These are phyloP conservation scores for Canariomyces notabilis DNA, from an alignment of 2,329 filamentous ascomycete genomes.

Conservation along the genomic window DNA sequence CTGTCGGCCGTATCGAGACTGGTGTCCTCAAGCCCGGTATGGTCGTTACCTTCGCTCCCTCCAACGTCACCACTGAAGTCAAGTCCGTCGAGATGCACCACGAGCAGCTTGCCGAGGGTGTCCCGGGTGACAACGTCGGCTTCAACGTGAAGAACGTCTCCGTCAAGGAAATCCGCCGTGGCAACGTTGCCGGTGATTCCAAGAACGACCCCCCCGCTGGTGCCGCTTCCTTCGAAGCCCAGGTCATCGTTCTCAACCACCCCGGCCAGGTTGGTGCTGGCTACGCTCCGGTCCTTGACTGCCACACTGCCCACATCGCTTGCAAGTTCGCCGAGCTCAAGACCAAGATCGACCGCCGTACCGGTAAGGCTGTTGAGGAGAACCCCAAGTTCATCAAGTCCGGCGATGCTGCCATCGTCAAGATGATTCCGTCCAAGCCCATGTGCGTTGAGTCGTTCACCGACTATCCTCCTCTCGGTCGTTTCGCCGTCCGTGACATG, in stretches of 20 bases:
- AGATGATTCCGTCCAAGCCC: conserved; percentile 99
- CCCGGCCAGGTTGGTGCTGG: conserved; percentile 98
- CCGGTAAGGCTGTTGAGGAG: conserved; percentile 91
- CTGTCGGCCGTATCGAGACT: conserved; percentile 99
- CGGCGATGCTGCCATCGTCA: conserved; percentile 99
- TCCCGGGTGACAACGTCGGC: conserved; percentile 99
- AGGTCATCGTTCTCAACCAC: conserved; percentile 99
- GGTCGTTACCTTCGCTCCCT: conserved; percentile 97
- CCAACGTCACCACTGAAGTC: conserved; percentile 99
- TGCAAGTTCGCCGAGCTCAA: conserved; percentile 99
- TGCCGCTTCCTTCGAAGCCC: conserved; percentile 93
- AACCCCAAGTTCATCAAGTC: conserved; percentile 99
- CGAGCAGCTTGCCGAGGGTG: conserved; percentile 94
- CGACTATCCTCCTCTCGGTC: conserved; percentile 97
- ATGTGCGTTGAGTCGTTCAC: conserved; percentile 99
- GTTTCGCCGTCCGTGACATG: conserved; percentile 99
- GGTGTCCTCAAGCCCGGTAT: conserved; percentile 87
- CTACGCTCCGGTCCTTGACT: conserved; percentile 98
- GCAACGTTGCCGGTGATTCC: conserved; percentile 99
- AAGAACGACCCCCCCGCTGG: conserved; percentile 97
- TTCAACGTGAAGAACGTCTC: conserved; percentile 99
- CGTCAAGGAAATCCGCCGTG: conserved; percentile 99
- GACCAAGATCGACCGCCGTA: conserved; percentile 99
- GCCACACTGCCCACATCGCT: conserved; percentile 99
- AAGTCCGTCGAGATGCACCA: conserved; percentile 99